Evolutionary conservation across 768 basidiomycete genomes (phyloP).

Genomic region (Mycena kentingensis): DNA sequence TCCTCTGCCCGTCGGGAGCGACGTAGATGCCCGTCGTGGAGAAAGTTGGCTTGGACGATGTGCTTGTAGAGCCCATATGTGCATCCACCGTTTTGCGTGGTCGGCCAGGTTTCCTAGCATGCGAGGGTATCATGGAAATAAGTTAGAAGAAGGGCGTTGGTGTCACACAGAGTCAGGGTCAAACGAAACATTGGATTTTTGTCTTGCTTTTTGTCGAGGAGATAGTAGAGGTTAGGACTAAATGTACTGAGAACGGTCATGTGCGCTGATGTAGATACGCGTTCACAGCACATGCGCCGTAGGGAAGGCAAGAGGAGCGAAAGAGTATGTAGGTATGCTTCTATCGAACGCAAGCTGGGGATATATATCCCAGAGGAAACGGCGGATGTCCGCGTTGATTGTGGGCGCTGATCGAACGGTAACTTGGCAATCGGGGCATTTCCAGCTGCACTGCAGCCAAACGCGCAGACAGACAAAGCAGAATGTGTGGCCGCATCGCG

Average conservation of each 20-base stretch:
- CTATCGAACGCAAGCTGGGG: neutral
- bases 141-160: no score
- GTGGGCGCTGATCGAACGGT: neutral
- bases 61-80: neutral
- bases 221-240: neutral
- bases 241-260: neutral
- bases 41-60: neutral
- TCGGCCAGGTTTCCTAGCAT: neutral
- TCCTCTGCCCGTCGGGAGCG: neutral
- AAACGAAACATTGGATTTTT: no score
- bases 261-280: neutral
- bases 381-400: neutral
- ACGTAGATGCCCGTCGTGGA: conserved; percentile 4
- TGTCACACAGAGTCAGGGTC: no score
- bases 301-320: neutral
- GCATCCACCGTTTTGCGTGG: neutral
- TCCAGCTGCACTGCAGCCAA: neutral
- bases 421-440: neutral
- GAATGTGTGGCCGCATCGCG: conserved; percentile 4
- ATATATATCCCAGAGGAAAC: neutral
- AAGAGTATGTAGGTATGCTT: neutral
- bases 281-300: neutral
- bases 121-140: no score
- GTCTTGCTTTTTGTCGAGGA: neutral
- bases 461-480: conserved; percentile 4